Conservation (phyloP, 768 basidiomycete species). For the Peribolospora baueri region DNA sequence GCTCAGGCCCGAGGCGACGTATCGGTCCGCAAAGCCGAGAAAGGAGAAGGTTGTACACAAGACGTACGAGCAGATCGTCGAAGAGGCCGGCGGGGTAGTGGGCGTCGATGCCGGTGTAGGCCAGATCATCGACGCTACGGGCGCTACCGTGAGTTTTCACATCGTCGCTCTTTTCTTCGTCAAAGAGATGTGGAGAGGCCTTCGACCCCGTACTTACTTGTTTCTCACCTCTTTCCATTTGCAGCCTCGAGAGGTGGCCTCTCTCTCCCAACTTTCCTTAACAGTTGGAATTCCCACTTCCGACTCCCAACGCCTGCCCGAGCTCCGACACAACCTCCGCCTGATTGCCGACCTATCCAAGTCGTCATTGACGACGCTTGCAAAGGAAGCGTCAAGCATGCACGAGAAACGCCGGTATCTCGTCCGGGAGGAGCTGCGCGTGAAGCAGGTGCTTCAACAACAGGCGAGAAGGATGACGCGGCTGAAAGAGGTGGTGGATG, state of each 20-base stretch:
- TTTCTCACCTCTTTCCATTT: not conserved
- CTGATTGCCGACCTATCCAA: constrained; percentile 64
- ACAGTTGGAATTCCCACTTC: constrained; percentile 30
- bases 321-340: constrained; percentile 85
- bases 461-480: constrained; percentile 59
- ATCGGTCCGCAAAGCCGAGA: constrained; percentile 46
- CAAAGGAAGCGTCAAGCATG: constrained; percentile 63
- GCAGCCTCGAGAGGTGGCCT: constrained; percentile 71
- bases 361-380: constrained; percentile 62
- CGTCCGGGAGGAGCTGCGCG: constrained; percentile 38
- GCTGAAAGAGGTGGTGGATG: constrained; percentile 48
- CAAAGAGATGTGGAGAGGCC: not conserved
- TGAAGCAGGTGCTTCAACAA: constrained; percentile 43
- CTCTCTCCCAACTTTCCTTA: constrained; percentile 27
- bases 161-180: not conserved
- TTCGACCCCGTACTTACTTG: not conserved
- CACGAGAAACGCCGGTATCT: constrained; percentile 55
- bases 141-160: constrained; percentile 45
- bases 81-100: constrained; percentile 48
- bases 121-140: constrained; percentile 80
- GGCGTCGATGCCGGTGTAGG: constrained; percentile 33
- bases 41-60: constrained; percentile 77
- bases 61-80: constrained; percentile 86
- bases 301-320: constrained; percentile 72
- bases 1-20: constrained; percentile 44